Percentiles rank a stretch among this genome's conserved stretches.
phyloP scores from a whole-genome alignment of 2,329 filamentous ascomycete species.

The Daldinia sp. region DNA sequence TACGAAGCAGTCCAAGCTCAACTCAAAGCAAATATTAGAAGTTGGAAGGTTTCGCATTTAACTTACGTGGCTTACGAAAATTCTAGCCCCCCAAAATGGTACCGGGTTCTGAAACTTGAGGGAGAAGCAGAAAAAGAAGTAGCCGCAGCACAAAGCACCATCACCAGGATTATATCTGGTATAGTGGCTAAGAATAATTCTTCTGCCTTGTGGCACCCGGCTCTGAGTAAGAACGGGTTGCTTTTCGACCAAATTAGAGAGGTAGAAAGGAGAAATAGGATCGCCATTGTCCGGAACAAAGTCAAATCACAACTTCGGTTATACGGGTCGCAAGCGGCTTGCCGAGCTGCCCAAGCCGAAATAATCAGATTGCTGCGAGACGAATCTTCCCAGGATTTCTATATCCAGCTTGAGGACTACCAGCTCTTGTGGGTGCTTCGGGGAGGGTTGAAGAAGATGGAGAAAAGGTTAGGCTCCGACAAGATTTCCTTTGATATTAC shows the following conservation, averaged over 20 bases:
- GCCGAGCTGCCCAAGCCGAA: slow-evolving; percentile 21
- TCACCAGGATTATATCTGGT: slow-evolving; percentile 49
- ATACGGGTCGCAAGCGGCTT: slow-evolving; percentile 39
- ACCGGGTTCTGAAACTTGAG: slow-evolving; percentile 51
- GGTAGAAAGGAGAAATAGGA: slow-evolving; percentile 34
- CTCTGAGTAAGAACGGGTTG: slow-evolving; percentile 37
- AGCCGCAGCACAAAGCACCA: slow-evolving; percentile 43
- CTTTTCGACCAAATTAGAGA: slow-evolving; percentile 32
- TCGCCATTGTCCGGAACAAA: slow-evolving; percentile 46
- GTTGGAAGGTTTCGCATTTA: slow-evolving; percentile 47
- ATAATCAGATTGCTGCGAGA: slow-evolving; percentile 30
- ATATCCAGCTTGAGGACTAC: slow-evolving; percentile 43
- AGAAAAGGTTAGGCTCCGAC: slow-evolving; percentile 39
- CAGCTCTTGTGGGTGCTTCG: slow-evolving; percentile 45
- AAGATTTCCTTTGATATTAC: slow-evolving; percentile 47
- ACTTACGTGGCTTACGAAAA: slow-evolving; percentile 42
- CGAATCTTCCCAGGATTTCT: slow-evolving; percentile 13
- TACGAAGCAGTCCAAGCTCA: slow-evolving; percentile 45
- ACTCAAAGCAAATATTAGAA: slow-evolving; percentile 40
- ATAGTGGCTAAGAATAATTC: slow-evolving; percentile 40
- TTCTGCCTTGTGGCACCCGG: slow-evolving; percentile 46
- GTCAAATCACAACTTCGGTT: slow-evolving; percentile 44
- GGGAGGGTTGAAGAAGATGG: slow-evolving; percentile 47
- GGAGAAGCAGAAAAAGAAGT: slow-evolving; percentile 46
- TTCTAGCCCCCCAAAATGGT: slow-evolving; percentile 36